Conservation (phyloP, 2,329 filamentous ascomycete species). For the Arthrobotrys iridis region DNA sequence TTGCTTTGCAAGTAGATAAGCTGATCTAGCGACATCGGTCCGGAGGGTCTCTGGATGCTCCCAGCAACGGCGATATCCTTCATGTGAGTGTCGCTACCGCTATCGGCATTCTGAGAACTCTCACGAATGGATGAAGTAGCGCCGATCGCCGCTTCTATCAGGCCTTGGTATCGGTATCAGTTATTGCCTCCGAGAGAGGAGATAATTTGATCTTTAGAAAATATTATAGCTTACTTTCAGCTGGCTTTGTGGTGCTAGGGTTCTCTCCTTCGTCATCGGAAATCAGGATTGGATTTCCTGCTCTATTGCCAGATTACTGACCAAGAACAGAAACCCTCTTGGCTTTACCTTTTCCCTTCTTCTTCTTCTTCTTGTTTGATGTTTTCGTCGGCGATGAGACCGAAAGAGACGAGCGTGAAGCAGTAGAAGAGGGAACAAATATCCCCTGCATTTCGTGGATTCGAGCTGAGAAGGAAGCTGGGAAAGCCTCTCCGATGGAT, state of each 20-base stretch:
- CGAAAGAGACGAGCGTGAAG: neutral
- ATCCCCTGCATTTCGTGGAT: neutral
- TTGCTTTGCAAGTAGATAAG: slow-evolving; percentile 23
- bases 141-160: neutral
- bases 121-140: neutral
- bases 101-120: no score
- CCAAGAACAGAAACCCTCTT: neutral
- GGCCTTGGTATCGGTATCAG: neutral
- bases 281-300: neutral
- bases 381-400: neutral
- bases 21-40: neutral
- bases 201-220: neutral
- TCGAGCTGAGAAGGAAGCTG: neutral
- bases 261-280: slow-evolving; percentile 10
- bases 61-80: no score
- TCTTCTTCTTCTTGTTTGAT: slow-evolving; percentile 1
- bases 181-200: neutral
- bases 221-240: neutral
- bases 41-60: neutral
- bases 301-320: slow-evolving; percentile 25
- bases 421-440: neutral
- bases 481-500: neutral
- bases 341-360: neutral
- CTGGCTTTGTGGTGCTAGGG: neutral
- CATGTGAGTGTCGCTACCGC: no score